phyloP scores from a whole-genome alignment of 495 filamentous ascomycete species.

The Glonium stellatum region DNA sequence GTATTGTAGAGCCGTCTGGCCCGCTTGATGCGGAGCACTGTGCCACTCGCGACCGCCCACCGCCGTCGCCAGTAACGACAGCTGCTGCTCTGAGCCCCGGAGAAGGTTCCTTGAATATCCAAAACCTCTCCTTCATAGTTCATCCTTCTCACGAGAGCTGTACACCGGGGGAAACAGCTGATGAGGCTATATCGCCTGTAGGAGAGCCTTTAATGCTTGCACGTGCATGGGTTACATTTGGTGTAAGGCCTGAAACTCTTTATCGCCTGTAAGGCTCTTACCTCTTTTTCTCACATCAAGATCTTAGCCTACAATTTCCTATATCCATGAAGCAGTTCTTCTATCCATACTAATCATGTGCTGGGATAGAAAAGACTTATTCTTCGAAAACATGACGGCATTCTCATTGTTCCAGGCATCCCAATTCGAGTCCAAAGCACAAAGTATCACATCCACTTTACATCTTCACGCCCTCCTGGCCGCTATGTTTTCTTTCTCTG shows the following conservation, averaged over 20 bases:
- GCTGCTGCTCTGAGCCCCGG: neutral
- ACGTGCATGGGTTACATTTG: neutral
- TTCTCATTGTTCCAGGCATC: slow-evolving; percentile 29
- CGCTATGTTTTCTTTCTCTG: slow-evolving; percentile 31
- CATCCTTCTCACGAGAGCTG: neutral
- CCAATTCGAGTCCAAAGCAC: slow-evolving; percentile 26
- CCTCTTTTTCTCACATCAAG: neutral
- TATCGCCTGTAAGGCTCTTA: neutral
- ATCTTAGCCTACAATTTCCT: neutral
- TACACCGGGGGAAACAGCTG: neutral
- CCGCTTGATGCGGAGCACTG: neutral
- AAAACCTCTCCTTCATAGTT: slow-evolving; percentile 1
- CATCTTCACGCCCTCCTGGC: slow-evolving; percentile 31
- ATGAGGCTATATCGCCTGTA: neutral
- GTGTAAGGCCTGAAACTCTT: neutral
- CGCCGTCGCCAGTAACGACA: neutral
- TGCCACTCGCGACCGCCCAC: neutral
- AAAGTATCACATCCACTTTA: slow-evolving; percentile 14
- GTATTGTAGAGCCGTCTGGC: too few relatives aligned
- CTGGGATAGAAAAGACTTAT: slow-evolving; percentile 24
- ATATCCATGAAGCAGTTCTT: too few relatives aligned
- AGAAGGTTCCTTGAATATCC: slow-evolving; percentile 1
- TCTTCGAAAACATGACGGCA: slow-evolving; percentile 32
- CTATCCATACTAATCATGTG: too few relatives aligned
- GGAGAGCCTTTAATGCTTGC: slow-evolving; percentile 1